Evolutionary conservation across 75 land plant species (phyloP), one percentile per base, ranked within the genome.

Genomic region (Gnetum montanum): DNA sequence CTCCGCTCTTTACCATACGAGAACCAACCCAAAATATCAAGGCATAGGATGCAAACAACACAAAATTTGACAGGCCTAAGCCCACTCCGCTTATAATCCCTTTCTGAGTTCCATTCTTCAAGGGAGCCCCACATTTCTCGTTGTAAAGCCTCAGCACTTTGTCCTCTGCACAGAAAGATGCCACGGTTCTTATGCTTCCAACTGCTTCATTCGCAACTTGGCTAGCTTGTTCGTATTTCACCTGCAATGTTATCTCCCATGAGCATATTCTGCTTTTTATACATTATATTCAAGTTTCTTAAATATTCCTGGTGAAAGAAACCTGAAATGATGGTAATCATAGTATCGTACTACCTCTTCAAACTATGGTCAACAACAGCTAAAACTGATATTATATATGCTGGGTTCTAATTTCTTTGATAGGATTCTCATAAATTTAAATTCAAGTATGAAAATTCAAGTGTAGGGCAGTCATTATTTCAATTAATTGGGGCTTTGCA

Each of bases 171-270:
- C 66, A 81, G 43, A 75, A 81, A 28, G 84, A 77, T 2, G 81
- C 70, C 13, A 81, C 73, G 13, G 84, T 81, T n/a, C 84, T 53
- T 29, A 81, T 81, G 61, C 76, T 72, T 22, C 76, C 58, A 6
- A 80, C 81, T 38, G 84, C 84, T 49, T 76, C 84, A 57, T 57
- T 76, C 5, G 84, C 84, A 26, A 81, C 77, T 27, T 78, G 81
- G 33, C 84, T 81, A 13, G 84, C 84, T 60, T 81, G 77, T 45
- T 77, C 76, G 47, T 81, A 81, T 60, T 66, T 69, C 15, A 31
- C 55, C 84, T 71, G 57, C 46, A 58, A 34, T 41, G 16, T 41
- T 4, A 41, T 18, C 43, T n/a, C 43, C n/a, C n/a, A n/a, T n/a
- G n/a, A n/a, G n/a, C n/a, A n/a, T n/a, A n/a, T n/a, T n/a, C n/a